Evolutionary conservation across 768 basidiomycete species (phyloP).

Genomic region (Mycena alexandri): DNA sequence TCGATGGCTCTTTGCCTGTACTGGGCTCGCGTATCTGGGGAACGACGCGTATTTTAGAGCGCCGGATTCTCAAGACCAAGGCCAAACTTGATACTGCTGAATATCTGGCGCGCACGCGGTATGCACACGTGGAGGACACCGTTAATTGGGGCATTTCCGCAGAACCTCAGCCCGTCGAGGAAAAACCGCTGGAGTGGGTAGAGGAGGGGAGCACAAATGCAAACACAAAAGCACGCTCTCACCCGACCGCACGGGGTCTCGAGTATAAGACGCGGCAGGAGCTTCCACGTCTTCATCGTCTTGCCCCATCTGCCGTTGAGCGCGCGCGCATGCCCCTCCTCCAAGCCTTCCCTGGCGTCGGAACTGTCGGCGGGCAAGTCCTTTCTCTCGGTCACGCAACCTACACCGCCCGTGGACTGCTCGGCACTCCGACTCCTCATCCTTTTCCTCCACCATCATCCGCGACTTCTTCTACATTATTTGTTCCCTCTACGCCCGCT

Average conservation of each 20-base stretch:
- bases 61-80: constrained; percentile 8
- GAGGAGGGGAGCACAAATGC: too few relatives aligned
- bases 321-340: constrained; percentile 26
- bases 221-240: not conserved
- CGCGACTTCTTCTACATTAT: not conserved
- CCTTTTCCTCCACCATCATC: not conserved
- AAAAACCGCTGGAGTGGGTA: not conserved
- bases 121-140: not conserved
- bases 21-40: constrained; percentile 24
- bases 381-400: constrained; percentile 6
- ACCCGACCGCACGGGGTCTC: not conserved
- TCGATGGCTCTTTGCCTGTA: constrained; percentile 15
- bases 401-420: not conserved
- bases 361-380: constrained; percentile 5
- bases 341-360: constrained; percentile 26
- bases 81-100: constrained; percentile 10
- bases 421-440: not conserved
- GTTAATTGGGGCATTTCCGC: constrained; percentile 16
- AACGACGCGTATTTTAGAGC: constrained; percentile 14
- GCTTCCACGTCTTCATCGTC: constrained; percentile 9
- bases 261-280: constrained; percentile 9
- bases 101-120: not conserved
- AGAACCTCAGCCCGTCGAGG: too few relatives aligned
- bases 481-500: not conserved
- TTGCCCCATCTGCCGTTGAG: constrained; percentile 21